phyloP scores from a whole-genome alignment of 768 basidiomycete genomes.

The Russula sp. region DNA sequence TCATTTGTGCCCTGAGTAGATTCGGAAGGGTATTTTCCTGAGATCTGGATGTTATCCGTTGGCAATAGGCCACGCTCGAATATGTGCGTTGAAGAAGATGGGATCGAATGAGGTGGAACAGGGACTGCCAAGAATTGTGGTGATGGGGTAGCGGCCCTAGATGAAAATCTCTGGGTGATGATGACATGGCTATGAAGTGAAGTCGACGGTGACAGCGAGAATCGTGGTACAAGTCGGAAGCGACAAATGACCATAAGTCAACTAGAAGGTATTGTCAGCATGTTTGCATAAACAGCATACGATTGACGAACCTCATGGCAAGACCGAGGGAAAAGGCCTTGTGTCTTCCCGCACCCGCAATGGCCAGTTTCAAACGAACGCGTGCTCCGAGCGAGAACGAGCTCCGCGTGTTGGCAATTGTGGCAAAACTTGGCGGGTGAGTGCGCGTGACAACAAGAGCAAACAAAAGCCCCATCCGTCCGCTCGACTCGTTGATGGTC shows the following conservation, averaged over 20 bases:
- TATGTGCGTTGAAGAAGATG: neutral
- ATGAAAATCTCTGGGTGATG: conserved; percentile 5
- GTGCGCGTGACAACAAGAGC: conserved; percentile 2
- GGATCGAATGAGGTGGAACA: neutral
- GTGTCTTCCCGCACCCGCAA: conserved; percentile 6
- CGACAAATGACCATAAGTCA: conserved; percentile 78
- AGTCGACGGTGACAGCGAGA: conserved; percentile 28
- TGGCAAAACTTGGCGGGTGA: neutral
- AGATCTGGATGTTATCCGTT: neutral
- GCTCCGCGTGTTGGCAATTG: neutral
- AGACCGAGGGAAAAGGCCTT: conserved; percentile 19
- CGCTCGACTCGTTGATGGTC: neutral
- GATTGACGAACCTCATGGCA: conserved; percentile 47
- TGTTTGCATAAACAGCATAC: neutral
- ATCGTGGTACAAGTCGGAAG: conserved; percentile 44
- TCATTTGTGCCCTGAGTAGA: neutral
- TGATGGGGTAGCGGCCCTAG: conserved; percentile 5
- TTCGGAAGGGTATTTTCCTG: neutral
- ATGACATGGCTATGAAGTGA: conserved; percentile 9
- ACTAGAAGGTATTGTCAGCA: conserved; percentile 30
- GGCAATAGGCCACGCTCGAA: neutral
- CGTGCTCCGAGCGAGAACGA: neutral
- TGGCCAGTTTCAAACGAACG: conserved; percentile 8
- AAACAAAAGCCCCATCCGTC: neutral
- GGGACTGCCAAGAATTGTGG: neutral